Conservation (phyloP, 2,329 filamentous ascomycete species). For the Ceratocystis diversiconidia region DNA sequence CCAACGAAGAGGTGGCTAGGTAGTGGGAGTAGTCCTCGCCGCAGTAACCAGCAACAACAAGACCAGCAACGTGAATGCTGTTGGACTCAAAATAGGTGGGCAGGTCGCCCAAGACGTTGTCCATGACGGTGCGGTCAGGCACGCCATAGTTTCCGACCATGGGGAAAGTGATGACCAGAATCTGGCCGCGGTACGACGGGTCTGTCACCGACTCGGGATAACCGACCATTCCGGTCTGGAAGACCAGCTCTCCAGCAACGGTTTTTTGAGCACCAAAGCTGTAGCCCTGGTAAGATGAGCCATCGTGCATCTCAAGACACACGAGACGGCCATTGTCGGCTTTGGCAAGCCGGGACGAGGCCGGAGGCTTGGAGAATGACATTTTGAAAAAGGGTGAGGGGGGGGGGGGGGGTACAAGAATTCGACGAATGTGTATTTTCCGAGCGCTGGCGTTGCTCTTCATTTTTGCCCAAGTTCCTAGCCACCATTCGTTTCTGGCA, state of each 20-base stretch:
- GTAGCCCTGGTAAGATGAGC: slow-evolving; percentile 79
- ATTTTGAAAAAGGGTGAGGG: slow-evolving; percentile 21
- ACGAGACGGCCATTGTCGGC: slow-evolving; percentile 47
- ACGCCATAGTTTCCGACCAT: slow-evolving; percentile 96
- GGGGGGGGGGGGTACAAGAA: neutral
- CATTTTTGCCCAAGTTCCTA: too few relatives aligned
- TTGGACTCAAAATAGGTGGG: slow-evolving; percentile 87
- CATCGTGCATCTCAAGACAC: slow-evolving; percentile 86
- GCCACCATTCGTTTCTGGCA: too few relatives aligned
- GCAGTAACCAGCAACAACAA: slow-evolving; percentile 81
- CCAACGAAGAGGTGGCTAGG: slow-evolving; percentile 77
- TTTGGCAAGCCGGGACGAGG: slow-evolving; percentile 44
- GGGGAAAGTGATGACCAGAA: slow-evolving; percentile 91
- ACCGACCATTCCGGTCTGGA: slow-evolving; percentile 98
- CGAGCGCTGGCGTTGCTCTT: too few relatives aligned
- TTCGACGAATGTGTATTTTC: too few relatives aligned
- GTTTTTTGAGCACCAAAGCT: slow-evolving; percentile 95
- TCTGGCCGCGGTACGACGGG: slow-evolving; percentile 80
- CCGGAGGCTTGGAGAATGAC: slow-evolving; percentile 33
- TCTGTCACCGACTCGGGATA: slow-evolving; percentile 90
- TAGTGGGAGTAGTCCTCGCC: slow-evolving; percentile 94
- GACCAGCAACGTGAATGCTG: slow-evolving; percentile 83
- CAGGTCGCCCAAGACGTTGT: slow-evolving; percentile 70
- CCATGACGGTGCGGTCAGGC: slow-evolving; percentile 69
- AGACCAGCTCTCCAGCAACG: slow-evolving; percentile 91